Percentiles rank a stretch among this genome's conserved stretches.
Evolutionary conservation across 2,329 filamentous ascomycete species (phyloP).

Genomic region (Seiridium unicorne): DNA sequence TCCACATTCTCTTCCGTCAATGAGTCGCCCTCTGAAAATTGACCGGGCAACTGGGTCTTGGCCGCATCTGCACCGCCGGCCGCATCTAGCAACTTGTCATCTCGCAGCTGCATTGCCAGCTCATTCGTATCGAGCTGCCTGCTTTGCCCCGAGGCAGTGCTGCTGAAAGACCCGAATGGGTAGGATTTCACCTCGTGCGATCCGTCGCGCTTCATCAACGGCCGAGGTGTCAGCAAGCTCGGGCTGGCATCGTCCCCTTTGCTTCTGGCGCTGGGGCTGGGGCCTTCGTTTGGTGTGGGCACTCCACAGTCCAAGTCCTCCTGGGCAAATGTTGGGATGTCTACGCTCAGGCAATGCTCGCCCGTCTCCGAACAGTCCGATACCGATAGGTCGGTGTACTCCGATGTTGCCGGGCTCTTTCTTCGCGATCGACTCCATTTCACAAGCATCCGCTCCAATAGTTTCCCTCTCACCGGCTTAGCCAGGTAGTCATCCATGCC

Average conservation of each 20-base stretch:
- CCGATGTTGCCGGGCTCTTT: constrained; percentile 16
- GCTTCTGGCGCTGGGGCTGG: constrained; percentile 4
- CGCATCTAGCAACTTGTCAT: constrained; percentile 46
- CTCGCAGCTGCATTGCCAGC: constrained; percentile 40
- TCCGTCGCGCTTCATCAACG: constrained; percentile 32
- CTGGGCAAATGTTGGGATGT: constrained; percentile 17
- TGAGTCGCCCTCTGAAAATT: constrained; percentile 38
- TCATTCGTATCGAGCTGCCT: constrained; percentile 32
- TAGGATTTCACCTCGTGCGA: constrained; percentile 35
- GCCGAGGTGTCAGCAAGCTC: constrained; percentile 37
- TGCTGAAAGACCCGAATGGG: constrained; percentile 34
- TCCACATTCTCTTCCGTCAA: constrained; percentile 55
- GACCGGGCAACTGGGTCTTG: constrained; percentile 10
- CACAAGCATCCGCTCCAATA: constrained; percentile 69
- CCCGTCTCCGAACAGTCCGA: constrained; percentile 47
- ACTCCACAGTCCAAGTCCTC: constrained; percentile 14
- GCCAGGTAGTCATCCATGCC: constrained; percentile 77
- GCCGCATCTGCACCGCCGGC: constrained; percentile 34
- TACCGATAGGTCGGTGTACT: constrained; percentile 23
- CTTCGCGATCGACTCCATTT: constrained; percentile 56
- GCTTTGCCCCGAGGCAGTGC: constrained; percentile 15
- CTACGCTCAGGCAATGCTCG: constrained; percentile 34
- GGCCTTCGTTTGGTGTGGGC: constrained; percentile 13
- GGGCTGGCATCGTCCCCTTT: constrained; percentile 11
- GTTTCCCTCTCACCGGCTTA: constrained; percentile 70